Evolutionary conservation across 2,329 filamentous ascomycete species (phyloP).

Genomic region (Hymenoscyphus salicellus): DNA sequence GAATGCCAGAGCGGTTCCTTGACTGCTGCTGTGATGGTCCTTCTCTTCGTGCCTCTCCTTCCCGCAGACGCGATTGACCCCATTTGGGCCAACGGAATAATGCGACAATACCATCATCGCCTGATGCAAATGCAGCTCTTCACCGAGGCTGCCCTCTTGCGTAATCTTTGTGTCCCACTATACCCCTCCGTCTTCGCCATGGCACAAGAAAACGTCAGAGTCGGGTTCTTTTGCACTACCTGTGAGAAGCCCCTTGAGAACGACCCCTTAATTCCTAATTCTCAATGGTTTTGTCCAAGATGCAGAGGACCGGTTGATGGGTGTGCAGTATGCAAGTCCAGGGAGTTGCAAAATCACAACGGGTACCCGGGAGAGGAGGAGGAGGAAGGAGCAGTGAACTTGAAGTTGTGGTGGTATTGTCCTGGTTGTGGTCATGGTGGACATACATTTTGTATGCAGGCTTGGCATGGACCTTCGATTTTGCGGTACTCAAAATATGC

Average conservation of each 20-base stretch:
- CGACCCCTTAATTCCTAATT: constrained; percentile 39
- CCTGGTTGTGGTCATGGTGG: constrained; percentile 61
- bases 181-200: constrained; percentile 54
- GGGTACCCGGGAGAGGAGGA: constrained; percentile 8
- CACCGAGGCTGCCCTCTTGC: constrained; percentile 57
- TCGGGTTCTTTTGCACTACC: constrained; percentile 52
- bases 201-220: constrained; percentile 54
- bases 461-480: constrained; percentile 49
- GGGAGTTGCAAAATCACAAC: constrained; percentile 21
- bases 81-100: constrained; percentile 53
- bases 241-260: constrained; percentile 54
- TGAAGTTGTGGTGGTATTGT: constrained; percentile 58
- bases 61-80: constrained; percentile 53
- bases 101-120: constrained; percentile 58
- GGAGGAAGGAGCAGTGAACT: neutral
- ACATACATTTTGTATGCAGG: constrained; percentile 56
- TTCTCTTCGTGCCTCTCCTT: constrained; percentile 57
- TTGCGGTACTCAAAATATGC: constrained; percentile 27
- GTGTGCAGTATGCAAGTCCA: constrained; percentile 58
- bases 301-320: constrained; percentile 52
- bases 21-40: constrained; percentile 58
- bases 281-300: constrained; percentile 57
- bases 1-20: constrained; percentile 56
- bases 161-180: constrained; percentile 55
- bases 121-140: constrained; percentile 59